These are phyloP conservation scores for Miscanthus lutarioriparius DNA, from an alignment of 176 grass and related monocot genomes.

Conservation along the genomic window DNA sequence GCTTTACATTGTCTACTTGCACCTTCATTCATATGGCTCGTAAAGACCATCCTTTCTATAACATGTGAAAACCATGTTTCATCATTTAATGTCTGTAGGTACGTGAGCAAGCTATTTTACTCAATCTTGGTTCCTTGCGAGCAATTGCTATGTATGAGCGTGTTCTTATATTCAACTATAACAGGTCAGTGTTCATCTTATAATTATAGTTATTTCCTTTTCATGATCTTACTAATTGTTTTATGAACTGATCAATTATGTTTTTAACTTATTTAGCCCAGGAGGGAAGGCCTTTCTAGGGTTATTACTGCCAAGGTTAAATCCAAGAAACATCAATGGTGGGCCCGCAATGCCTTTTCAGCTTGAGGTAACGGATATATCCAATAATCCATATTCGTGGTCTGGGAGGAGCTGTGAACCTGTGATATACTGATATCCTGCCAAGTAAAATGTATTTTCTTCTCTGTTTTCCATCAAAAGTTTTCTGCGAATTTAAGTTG, in stretches of 20 bases:
- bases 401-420: constrained; percentile 7
- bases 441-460: constrained; percentile 6
- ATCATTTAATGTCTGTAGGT: constrained; percentile 53
- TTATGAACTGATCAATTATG: constrained; percentile 21
- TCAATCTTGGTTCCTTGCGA: constrained; percentile 92
- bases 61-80: constrained; percentile 29
- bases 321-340: constrained; percentile 71
- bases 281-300: constrained; percentile 82
- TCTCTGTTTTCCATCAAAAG: constrained; percentile 17
- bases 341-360: constrained; percentile 93
- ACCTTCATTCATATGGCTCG: constrained; percentile 14
- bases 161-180: constrained; percentile 95
- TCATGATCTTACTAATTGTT: neutral
- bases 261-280: constrained; percentile 59
- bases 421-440: neutral
- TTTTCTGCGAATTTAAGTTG: constrained; percentile 15
- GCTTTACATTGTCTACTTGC: neutral
- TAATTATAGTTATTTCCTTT: neutral
- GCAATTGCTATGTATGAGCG: constrained; percentile 93
- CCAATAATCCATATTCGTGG: constrained; percentile 20
- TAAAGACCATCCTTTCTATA: constrained; percentile 22
- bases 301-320: constrained; percentile 82
- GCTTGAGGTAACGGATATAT: constrained; percentile 73
- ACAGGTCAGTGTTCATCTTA: constrained; percentile 60
- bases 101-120: constrained; percentile 90